Base-by-base conservation (phyloP, 2,329 filamentous ascomycete species). In the Metarhizium sp. region DNA sequence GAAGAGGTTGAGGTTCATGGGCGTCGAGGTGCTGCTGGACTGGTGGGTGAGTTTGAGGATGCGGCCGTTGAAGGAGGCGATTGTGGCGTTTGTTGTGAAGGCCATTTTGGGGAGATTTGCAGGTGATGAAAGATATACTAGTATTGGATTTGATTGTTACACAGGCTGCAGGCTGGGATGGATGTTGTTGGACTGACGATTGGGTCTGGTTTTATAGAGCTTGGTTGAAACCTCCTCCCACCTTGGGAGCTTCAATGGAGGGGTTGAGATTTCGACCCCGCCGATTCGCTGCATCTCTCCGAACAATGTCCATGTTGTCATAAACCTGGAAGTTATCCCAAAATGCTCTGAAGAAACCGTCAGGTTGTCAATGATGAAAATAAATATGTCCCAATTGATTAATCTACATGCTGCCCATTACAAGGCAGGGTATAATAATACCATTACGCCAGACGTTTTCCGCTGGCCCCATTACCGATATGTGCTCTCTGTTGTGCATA, bases 1-100 rank as follows among this genome's bases (percentile, higher is more conserved):
- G 77, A 89, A 99, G 64, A 99, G 80, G 75, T 95, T 95, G 67
- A 97, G 82, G 69, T 82, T 84, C 92, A 97, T 99, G 65, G 91
- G 85, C 62, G 90, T 96, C 64, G 82, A 84, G 56, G 90, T 95
- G 59, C 83, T 80, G 61, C 80, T 75, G 55, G 92, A 90, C 68
- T 86, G 75, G 80, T 99, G 94, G 64, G 86, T 84, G 59, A 99
- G 88, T 79, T 99, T 97, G 64, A 96, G 82, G 58, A 99, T 87
- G 75, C 91, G 91, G 69, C 94, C 94, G 69, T 92, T 92, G 69
- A 96, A 97, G 71, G 85, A 89, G 77, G 86, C 81, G 73, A 97
- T 96, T 60, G 88, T 90, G 58, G 90, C 87, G 70, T 88, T 95
- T 62, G 88, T 95, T 69, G 88, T 89, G 78, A 97, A 91, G 57